Conservation (phyloP, 2,329 filamentous ascomycete species). For the Penicillium sp. region DNA sequence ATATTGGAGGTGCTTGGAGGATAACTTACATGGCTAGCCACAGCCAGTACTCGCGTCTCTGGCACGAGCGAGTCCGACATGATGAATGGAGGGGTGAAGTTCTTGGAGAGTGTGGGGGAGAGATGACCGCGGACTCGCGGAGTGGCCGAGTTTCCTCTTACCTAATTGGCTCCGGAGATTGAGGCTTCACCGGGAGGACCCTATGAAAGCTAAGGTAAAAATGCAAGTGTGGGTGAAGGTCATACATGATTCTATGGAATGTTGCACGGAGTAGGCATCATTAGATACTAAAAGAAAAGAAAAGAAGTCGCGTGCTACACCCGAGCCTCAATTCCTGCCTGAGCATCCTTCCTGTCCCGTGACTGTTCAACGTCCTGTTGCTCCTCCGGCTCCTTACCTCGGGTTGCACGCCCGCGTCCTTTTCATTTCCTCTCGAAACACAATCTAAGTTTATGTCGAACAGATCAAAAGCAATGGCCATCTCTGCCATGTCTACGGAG, state of each 20-base stretch:
- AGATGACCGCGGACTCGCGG: constrained; percentile 11
- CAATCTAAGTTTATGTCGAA: background rate
- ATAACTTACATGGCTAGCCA: constrained; percentile 85
- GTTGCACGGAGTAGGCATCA: background rate
- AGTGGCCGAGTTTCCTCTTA: constrained; percentile 24
- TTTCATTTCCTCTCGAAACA: constrained; percentile 1
- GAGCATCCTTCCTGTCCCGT: background rate
- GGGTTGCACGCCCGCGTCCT: background rate
- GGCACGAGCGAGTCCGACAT: constrained; percentile 56
- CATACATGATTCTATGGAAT: background rate
- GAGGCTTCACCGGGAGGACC: constrained; percentile 7
- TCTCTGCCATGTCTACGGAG: no score
- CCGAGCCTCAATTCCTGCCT: background rate
- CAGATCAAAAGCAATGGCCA: background rate
- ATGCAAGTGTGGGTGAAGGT: background rate
- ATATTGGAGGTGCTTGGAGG: background rate
- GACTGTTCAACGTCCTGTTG: background rate
- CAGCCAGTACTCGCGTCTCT: constrained; percentile 76
- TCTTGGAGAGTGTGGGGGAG: constrained; percentile 24
- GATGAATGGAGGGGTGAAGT: constrained; percentile 18
- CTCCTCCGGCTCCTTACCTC: constrained; percentile 9
- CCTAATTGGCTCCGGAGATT: constrained; percentile 28
- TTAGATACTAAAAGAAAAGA: background rate
- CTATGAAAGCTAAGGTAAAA: background rate
- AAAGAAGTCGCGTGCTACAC: background rate